These are phyloP conservation scores for Nakazawaea ernobii DNA, from an alignment of 805 yeast species.

Conservation along the genomic window DNA sequence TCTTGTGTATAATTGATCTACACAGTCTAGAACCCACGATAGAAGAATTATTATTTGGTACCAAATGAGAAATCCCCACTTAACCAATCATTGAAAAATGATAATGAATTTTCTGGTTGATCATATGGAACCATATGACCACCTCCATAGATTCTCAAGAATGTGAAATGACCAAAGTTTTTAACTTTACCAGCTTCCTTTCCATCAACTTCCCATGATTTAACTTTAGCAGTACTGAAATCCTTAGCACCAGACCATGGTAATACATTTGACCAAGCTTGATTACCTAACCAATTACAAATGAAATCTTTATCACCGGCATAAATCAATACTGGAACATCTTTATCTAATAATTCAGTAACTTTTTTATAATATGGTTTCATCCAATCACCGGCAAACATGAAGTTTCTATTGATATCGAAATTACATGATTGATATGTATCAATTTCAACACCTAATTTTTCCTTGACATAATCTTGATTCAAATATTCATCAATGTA, in stretches of 20 bases:
- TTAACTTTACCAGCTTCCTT: conserved; percentile 67
- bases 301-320: conserved; percentile 95
- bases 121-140: conserved; percentile 94
- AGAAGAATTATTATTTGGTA: conserved; percentile 6
- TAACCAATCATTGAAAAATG: conserved; percentile 74
- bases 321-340: conserved; percentile 75
- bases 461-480: conserved; percentile 44
- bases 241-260: conserved; percentile 55
- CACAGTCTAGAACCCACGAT: too few relatives aligned
- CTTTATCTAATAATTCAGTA: conserved; percentile 54
- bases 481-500: conserved; percentile 48
- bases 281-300: conserved; percentile 90
- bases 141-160: conserved; percentile 71
- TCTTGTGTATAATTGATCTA: neutral
- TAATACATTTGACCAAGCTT: conserved; percentile 70
- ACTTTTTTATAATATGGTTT: conserved; percentile 58
- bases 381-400: conserved; percentile 60
- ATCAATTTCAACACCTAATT: conserved; percentile 51
- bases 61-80: conserved; percentile 41
- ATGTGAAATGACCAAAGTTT: conserved; percentile 64
- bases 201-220: conserved; percentile 23
- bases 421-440: conserved; percentile 47
- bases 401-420: conserved; percentile 42
- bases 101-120: conserved; percentile 69
- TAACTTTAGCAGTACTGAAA: conserved; percentile 30